These are phyloP conservation scores for Monilinia vaccinii-corymbosi DNA, from an alignment of 2,329 filamentous ascomycete genomes.

Conservation along the genomic window DNA sequence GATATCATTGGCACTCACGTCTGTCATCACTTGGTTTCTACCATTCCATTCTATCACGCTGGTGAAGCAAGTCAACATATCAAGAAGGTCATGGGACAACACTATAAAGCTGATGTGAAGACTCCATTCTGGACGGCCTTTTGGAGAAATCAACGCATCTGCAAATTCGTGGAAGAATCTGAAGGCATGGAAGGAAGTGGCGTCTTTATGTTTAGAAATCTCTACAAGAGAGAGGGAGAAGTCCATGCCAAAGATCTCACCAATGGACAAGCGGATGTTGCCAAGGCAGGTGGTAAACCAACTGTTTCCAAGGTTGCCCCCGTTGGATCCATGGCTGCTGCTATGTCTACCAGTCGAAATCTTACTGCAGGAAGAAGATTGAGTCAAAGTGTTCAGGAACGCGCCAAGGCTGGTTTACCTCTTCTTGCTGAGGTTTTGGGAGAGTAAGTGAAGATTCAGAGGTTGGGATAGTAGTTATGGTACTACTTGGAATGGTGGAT, in stretches of 20 bases:
- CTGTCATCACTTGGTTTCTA: slow-evolving; percentile 53
- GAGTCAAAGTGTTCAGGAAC: slow-evolving; percentile 23
- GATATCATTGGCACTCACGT: slow-evolving; percentile 57
- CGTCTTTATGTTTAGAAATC: slow-evolving; percentile 29
- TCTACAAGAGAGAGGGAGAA: slow-evolving; percentile 24
- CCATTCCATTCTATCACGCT: slow-evolving; percentile 52
- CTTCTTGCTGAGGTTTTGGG: slow-evolving; percentile 20
- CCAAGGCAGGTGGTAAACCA: slow-evolving; percentile 12
- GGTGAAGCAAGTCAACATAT: slow-evolving; percentile 50
- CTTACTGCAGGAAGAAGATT: slow-evolving; percentile 24
- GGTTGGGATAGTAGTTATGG: no score
- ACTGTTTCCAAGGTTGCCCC: background rate
- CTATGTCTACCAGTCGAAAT: slow-evolving; percentile 22
- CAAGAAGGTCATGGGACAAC: slow-evolving; percentile 44
- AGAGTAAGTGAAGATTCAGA: background rate
- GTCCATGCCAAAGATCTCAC: slow-evolving; percentile 18
- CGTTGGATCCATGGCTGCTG: slow-evolving; percentile 20
- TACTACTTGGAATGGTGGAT: background rate
- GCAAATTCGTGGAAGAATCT: slow-evolving; percentile 31
- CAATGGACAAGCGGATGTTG: background rate
- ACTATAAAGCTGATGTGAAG: slow-evolving; percentile 39
- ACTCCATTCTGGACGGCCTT: slow-evolving; percentile 31
- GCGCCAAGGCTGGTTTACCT: slow-evolving; percentile 21
- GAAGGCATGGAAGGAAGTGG: slow-evolving; percentile 28
- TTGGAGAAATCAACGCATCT: slow-evolving; percentile 28